Base-by-base conservation (phyloP, 345 rosid species). In the Arabidopsis suecica region DNA sequence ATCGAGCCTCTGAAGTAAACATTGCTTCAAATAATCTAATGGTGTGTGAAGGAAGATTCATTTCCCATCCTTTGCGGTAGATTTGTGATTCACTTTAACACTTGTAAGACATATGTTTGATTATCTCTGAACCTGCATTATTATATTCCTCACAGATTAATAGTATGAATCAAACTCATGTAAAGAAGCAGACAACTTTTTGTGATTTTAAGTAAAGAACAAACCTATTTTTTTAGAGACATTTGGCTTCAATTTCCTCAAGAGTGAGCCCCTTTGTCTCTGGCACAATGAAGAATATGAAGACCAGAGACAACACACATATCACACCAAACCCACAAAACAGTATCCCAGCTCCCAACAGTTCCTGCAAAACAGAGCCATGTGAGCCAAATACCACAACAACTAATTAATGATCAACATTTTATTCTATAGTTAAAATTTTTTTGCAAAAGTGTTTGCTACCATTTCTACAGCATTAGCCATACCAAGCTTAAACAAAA, bases 221-320 rank as follows among this genome's bases (percentile, higher is more conserved):
- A 44, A 14, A 63, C 68, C 68, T 62, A 1, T 2, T 44, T 22
- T 22, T 36, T 74, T 80, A 91, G 57, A 93, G 82, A 82, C 97
- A 94, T 83, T 83, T 88, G 44, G 88, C 91, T 77, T 94, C 96
- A 4, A 94, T 91, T 81, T 94, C 98, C 77, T 94, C 97, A 2
- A 94, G 97, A 58, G 89, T 91, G 48, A 94, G 93, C 63, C 98
- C 98, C 53, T 94, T 95, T 0, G 99, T 95, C 84, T 95, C 99
- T 1, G 97, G 99, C 25, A 95, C 84, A 3, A 92, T 34, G 82
- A 95, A 87, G 85, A 82, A 89, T 75, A 95, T 92, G 87, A 95
- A 95, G 41, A 87, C 1, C 25, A 95, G 84, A 57, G 99, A 84
- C 45, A 82, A 12, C n/a, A 90, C 61, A 22, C 90, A 88, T 79